Evolutionary conservation across 306 rosid genomes (phyloP), one percentile per base, ranked within the genome.

Genomic region (Corylus heterophylla): DNA sequence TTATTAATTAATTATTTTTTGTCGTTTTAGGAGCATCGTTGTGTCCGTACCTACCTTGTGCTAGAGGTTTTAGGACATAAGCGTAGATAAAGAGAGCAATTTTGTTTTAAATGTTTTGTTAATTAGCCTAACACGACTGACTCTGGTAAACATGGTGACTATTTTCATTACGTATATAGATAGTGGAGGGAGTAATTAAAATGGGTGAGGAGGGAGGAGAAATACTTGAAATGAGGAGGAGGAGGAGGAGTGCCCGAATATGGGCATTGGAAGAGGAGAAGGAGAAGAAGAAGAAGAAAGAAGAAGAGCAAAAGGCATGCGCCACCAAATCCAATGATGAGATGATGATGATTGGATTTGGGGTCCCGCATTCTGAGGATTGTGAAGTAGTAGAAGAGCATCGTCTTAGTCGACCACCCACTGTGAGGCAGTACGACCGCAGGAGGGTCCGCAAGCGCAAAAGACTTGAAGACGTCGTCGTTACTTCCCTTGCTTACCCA

Each of bases 211-310:
- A 78, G 42, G 76, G 37, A 49, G 64, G 67, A 52, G 77, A 10
- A 13, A 6, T 31, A 37, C 70, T n/a, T 14, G 74, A n/a, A 39
- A 42, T 10, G 31, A n/a, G 22, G 47, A 80, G 75, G 52, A 80
- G 75, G 52, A 85, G 88, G 51, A 85, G 79, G 61, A 85, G 88
- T 66, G 78, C 81, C 22, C 66, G 85, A 66, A 78, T 85, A 20
- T 70, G 6, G 49, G 88, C 80, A 54, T 52, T 85, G 64, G 80
- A 78, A 64, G 83, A 85, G 72, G 80, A 70, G 35, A 84, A 76
- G 78, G 81, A 20, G 67, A 77, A 39, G 54, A 78, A 52, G 29
- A 61, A 54, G 47, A 27, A 7, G 59, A 54, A 61, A 12, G 39
- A 3, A 4, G 48, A 12, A 3, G 71, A 68, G 69, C n/a, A 29